Evolutionary conservation across 2,329 filamentous ascomycete genomes (phyloP), one percentile per base, ranked within the genome.

Genomic region (Mycosphaerelloides madeirae): DNA sequence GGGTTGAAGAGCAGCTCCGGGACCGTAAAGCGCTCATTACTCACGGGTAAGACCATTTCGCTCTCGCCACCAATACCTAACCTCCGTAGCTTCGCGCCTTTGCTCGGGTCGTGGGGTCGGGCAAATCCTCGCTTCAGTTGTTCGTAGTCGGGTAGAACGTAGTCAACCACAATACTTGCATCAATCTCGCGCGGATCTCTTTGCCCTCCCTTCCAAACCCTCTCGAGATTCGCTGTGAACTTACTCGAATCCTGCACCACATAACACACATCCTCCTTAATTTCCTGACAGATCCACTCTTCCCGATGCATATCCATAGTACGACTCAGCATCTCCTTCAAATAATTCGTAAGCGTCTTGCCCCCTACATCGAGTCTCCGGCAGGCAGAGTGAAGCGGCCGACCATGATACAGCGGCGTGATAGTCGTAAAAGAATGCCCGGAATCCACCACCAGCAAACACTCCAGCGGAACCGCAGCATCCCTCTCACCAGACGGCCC

Each of bases 271-370:
- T 84, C 77, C 64, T 98, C 93, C 63, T 98, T 98, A 67, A 97
- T 90, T 65, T 96, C 87, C 59, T 95, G 95, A 63, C 96, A 88
- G 39, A 97, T 84, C 65, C 94, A 84, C 1, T 86, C 84, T 58
- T 98, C 93, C 65, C 95, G 90, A 50, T 93, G 82, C 81, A 98
- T 90, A 64, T 96, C 91, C 66, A 94, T 95, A 61, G 96, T 89
- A 6, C 93, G 84, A 1, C 90, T 96, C 14, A 97, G 81, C 13
- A 95, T 76, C 44, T 93, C 86, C 37, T 93, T 91, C 28, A 98
- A 75, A 63, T 95, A 85, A 64, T 97, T 97, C 16, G 91, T 96
- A 50, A 98, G 71, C 40, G 95, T 79, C 67, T 95, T 97, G 45
- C 93, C 93, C 33, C 93, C 93, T 6, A 97, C 78, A 43, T 96